Percentiles rank a stretch among this genome's conserved stretches.
Evolutionary conservation across 371 early-diverging fungal species (phyloP).

Genomic region (Lichtheimia ornata): DNA sequence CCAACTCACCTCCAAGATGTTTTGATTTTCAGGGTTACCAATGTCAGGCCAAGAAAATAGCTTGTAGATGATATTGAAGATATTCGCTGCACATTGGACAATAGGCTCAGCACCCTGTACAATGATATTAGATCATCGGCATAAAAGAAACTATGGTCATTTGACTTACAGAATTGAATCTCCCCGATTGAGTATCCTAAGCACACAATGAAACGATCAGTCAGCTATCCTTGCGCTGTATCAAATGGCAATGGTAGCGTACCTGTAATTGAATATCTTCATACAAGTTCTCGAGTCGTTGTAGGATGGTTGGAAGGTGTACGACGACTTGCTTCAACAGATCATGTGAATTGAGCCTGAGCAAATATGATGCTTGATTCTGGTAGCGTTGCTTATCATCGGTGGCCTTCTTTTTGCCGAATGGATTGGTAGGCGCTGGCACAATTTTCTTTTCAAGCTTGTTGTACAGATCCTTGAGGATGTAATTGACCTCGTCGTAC

Average conservation of each 20-base stretch:
- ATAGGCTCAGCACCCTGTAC: slow-evolving; percentile 27
- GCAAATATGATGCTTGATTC: slow-evolving; percentile 29
- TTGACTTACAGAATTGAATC: slow-evolving; percentile 17
- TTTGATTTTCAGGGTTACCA: slow-evolving; percentile 43
- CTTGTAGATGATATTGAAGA: slow-evolving; percentile 49
- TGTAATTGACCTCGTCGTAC: slow-evolving; percentile 42
- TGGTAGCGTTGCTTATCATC: slow-evolving; percentile 15
- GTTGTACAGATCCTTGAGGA: slow-evolving; percentile 53
- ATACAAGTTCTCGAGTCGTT: slow-evolving; percentile 33
- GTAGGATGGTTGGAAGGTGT: slow-evolving; percentile 37
- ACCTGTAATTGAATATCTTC: slow-evolving; percentile 30
- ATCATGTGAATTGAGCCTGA: slow-evolving; percentile 32
- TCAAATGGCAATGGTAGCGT: slow-evolving; percentile 6
- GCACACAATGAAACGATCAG: not conserved
- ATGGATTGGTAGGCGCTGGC: slow-evolving; percentile 23
- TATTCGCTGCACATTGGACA: slow-evolving; percentile 34
- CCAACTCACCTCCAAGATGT: slow-evolving; percentile 28
- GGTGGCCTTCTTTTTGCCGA: slow-evolving; percentile 41
- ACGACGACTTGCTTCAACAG: slow-evolving; percentile 38
- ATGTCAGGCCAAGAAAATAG: slow-evolving; percentile 62
- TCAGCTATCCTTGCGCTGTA: not conserved
- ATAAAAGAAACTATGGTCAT: not conserved
- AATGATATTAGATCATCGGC: not conserved
- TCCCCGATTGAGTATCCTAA: slow-evolving; percentile 36
- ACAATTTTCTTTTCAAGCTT: slow-evolving; percentile 58